Conservation (phyloP, 371 early-diverging fungal genomes). For the Parasitella parasitica region DNA sequence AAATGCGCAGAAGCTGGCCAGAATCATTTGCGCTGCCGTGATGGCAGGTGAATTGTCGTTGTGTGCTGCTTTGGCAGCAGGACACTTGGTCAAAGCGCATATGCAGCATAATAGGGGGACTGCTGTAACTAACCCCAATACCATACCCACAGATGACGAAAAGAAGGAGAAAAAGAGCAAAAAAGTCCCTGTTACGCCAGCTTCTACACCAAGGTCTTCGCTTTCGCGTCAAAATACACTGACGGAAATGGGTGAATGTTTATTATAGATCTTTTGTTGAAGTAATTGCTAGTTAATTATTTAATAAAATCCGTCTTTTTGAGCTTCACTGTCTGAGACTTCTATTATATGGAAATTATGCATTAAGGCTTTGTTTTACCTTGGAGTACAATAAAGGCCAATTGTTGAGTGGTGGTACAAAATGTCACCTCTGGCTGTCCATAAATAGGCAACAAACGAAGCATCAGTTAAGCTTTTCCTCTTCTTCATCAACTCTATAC, state of each 20-base stretch:
- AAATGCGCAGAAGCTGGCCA: slow-evolving; percentile 86
- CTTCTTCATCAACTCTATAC: too few relatives aligned
- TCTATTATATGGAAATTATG: too few relatives aligned
- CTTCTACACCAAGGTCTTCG: not conserved
- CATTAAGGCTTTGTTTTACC: too few relatives aligned
- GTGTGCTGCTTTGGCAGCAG: slow-evolving; percentile 86
- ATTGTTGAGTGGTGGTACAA: too few relatives aligned
- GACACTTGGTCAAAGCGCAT: slow-evolving; percentile 82
- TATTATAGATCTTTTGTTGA: too few relatives aligned
- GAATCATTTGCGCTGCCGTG: slow-evolving; percentile 89
- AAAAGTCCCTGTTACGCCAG: not conserved
- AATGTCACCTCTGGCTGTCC: too few relatives aligned
- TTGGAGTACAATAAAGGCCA: too few relatives aligned
- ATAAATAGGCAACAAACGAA: too few relatives aligned
- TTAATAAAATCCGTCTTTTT: not conserved
- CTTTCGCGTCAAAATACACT: not conserved
- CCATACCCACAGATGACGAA: slow-evolving; percentile 15
- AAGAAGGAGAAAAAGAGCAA: not conserved
- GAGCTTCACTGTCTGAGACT: not conserved
- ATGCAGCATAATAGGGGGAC: slow-evolving; percentile 80
- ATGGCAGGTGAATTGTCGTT: slow-evolving; percentile 97
- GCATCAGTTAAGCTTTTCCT: too few relatives aligned
- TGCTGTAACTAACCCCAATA: slow-evolving; percentile 19
- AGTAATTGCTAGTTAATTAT: too few relatives aligned
- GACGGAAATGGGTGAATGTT: not conserved